Conservation (phyloP, 1,284 basidiomycete genomes). For the Fomitopsis palustris region DNA sequence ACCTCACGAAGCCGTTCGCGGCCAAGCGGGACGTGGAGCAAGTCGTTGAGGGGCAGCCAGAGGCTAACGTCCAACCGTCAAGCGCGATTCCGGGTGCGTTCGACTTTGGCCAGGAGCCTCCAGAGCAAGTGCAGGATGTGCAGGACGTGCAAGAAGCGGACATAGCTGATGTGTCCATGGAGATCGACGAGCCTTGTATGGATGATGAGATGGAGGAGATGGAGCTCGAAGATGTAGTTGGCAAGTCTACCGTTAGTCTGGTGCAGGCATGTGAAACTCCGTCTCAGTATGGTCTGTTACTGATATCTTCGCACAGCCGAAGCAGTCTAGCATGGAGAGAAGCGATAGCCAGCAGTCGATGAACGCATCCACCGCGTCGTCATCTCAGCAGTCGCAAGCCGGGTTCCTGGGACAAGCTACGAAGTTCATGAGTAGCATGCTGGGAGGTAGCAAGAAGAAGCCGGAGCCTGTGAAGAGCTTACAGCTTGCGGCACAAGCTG, state of each 20-base stretch:
- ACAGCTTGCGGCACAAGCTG: constrained; percentile 76
- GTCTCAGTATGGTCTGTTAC: neutral
- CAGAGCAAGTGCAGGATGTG: constrained; percentile 6
- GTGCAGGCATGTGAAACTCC: constrained; percentile 39
- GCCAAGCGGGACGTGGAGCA: constrained; percentile 9
- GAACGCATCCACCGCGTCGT: constrained; percentile 44
- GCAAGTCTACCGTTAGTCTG: constrained; percentile 36
- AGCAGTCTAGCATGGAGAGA: constrained; percentile 14
- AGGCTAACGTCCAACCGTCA: constrained; percentile 5
- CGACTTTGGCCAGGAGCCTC: constrained; percentile 7
- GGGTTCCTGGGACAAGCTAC: constrained; percentile 68
- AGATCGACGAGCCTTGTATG: constrained; percentile 23
- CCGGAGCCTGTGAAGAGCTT: constrained; percentile 76
- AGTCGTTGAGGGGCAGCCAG: neutral
- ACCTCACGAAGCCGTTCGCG: constrained; percentile 11
- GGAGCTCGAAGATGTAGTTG: constrained; percentile 39
- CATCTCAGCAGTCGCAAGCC: constrained; percentile 45
- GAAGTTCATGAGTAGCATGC: constrained; percentile 58
- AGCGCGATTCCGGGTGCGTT: constrained; percentile 11
- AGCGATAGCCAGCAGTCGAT: constrained; percentile 53
- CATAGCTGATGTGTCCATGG: constrained; percentile 31
- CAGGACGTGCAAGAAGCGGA: constrained; percentile 6
- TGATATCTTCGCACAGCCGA: constrained; percentile 4
- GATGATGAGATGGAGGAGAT: constrained; percentile 29
- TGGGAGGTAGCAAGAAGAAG: constrained; percentile 68